phyloP scores from a whole-genome alignment of 1,284 basidiomycete genomes.

The Naganishia sp. region DNA sequence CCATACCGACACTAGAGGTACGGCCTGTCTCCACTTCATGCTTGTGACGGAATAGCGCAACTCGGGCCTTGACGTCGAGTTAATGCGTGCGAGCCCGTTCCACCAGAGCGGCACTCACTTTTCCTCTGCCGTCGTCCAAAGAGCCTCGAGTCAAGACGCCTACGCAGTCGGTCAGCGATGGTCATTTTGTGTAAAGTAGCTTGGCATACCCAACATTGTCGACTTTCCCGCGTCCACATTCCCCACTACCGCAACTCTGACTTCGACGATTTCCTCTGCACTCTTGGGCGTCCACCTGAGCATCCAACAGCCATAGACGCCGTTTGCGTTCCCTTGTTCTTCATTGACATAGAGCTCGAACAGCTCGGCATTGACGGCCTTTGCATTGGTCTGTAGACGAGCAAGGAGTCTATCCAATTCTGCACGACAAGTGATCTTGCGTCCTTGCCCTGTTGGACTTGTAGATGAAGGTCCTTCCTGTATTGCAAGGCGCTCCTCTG shows the following conservation, averaged over 20 bases:
- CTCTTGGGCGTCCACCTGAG: conserved; percentile 47
- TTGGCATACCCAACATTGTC: conserved; percentile 71
- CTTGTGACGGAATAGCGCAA: conserved; percentile 92
- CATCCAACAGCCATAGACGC: conserved; percentile 47
- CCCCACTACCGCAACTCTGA: conserved; percentile 91
- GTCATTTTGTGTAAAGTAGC: too few species aligned
- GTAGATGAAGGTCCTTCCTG: conserved; percentile 23
- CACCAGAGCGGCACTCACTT: conserved; percentile 44
- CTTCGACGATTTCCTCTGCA: conserved; percentile 65
- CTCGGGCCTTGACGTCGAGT: conserved; percentile 62
- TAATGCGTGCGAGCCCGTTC: neutral
- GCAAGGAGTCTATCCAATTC: conserved; percentile 40
- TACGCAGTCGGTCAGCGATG: neutral
- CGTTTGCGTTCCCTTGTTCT: conserved; percentile 15
- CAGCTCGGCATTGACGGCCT: conserved; percentile 43
- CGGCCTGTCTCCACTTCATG: conserved; percentile 96
- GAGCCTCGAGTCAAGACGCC: conserved; percentile 62
- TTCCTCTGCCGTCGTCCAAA: conserved; percentile 91
- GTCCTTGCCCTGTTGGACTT: conserved; percentile 16
- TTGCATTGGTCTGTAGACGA: conserved; percentile 37
- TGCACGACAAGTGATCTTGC: conserved; percentile 28
- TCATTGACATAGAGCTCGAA: conserved; percentile 44
- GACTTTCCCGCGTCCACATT: conserved; percentile 86
- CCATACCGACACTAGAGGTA: conserved; percentile 93
- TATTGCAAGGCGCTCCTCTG: conserved; percentile 27